These are phyloP conservation scores for Vinca minor DNA, from an alignment of 257 asterid species.

Conservation along the genomic window DNA sequence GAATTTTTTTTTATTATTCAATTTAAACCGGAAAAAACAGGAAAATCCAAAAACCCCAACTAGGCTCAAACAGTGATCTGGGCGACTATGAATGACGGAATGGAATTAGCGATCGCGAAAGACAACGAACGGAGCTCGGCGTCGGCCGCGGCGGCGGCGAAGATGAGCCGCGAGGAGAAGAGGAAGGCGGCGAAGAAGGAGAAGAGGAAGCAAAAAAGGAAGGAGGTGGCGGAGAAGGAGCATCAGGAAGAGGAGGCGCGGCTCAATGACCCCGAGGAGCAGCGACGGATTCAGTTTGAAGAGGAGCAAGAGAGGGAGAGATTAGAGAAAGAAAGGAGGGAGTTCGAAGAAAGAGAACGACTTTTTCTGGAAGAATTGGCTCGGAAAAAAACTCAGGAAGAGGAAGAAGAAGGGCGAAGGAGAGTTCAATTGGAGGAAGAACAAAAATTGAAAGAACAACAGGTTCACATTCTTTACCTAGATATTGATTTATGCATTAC, in stretches of 20 bases:
- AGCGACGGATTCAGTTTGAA: constrained; percentile 49
- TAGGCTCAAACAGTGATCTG: constrained; percentile 5
- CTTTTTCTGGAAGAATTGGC: constrained; percentile 61
- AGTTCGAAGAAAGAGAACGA: constrained; percentile 79
- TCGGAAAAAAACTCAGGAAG: constrained; percentile 42
- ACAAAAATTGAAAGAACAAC: constrained; percentile 29
- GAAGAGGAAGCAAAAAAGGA: constrained; percentile 79
- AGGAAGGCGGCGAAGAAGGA: constrained; percentile 78
- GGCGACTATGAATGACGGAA: constrained; percentile 20
- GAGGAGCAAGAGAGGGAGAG: constrained; percentile 70
- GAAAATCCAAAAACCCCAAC: constrained; percentile 1
- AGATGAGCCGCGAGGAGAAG: constrained; percentile 48
- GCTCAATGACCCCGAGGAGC: constrained; percentile 71
- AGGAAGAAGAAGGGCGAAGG: constrained; percentile 42
- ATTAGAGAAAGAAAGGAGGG: constrained; percentile 49
- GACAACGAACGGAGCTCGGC: constrained; percentile 11
- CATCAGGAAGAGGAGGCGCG: constrained; percentile 64
- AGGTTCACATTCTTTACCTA: constrained; percentile 26
- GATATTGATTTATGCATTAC: background rate
- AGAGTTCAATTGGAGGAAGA: constrained; percentile 37
- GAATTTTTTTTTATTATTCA: too few relatives aligned
- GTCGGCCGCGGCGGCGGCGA: constrained; percentile 23
- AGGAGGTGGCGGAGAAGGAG: constrained; percentile 62
- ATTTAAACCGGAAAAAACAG: too few relatives aligned
- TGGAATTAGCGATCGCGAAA: constrained; percentile 15